Percentiles rank a stretch among this genome's conserved stretches.
These are phyloP conservation scores for Brassica hybrid DNA, from an alignment of 441 rosid species.

Conservation along the genomic window DNA sequence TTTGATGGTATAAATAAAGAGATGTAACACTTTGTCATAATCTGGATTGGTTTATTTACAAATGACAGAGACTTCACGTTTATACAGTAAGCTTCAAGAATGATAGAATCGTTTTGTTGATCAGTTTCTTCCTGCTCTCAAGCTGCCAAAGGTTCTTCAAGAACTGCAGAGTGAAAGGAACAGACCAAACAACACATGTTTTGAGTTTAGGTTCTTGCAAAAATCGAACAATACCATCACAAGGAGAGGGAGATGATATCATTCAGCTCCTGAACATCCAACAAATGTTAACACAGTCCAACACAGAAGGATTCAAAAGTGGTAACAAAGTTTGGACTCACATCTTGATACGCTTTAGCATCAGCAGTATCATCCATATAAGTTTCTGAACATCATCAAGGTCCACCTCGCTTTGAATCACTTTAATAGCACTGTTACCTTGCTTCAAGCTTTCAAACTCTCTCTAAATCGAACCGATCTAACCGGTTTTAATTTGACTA, in stretches of 20 bases:
- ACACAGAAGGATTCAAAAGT: neutral
- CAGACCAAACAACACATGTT: conserved; percentile 11
- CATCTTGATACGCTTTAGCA: conserved; percentile 95
- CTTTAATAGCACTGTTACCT: conserved; percentile 79
- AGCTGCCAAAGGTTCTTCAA: conserved; percentile 85
- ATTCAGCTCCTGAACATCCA: conserved; percentile 73
- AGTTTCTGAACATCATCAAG: conserved; percentile 90
- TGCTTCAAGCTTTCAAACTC: conserved; percentile 82
- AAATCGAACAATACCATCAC: neutral
- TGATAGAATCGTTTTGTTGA: conserved; percentile 3
- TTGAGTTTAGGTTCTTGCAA: conserved; percentile 12
- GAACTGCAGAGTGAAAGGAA: conserved; percentile 50
- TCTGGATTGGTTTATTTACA: conserved; percentile 12
- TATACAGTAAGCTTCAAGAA: conserved; percentile 21
- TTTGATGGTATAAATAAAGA: conserved; percentile 5
- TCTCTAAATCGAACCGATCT: too few relatives aligned
- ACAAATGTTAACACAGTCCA: conserved; percentile 1
- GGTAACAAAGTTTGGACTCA: conserved; percentile 45
- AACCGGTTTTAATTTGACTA: too few relatives aligned
- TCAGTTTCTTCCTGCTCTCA: conserved; percentile 43
- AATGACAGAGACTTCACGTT: conserved; percentile 9
- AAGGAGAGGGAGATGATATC: conserved; percentile 47
- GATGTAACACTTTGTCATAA: conserved; percentile 18
- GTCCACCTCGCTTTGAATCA: conserved; percentile 83
- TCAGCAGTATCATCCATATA: conserved; percentile 89